Conservation (phyloP, 2,329 filamentous ascomycete species). For the Ramularia collo-cygni region DNA sequence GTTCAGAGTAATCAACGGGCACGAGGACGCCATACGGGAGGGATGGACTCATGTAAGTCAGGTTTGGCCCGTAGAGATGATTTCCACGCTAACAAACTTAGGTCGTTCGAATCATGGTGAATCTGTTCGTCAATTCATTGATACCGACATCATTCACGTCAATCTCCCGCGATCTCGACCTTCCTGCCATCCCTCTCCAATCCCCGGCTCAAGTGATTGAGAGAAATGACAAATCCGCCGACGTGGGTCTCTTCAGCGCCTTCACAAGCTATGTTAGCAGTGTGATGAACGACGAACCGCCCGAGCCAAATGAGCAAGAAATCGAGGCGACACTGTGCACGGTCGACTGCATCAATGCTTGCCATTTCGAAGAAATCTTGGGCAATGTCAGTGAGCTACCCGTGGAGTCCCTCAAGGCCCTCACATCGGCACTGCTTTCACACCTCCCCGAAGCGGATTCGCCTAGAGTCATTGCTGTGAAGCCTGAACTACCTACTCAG, state of each 20-base stretch:
- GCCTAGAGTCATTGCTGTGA: constrained; percentile 78
- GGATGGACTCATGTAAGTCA: constrained; percentile 70
- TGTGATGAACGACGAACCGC: constrained; percentile 94
- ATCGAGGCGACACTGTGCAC: constrained; percentile 91
- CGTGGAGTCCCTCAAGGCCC: constrained; percentile 48
- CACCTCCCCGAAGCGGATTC: constrained; percentile 77
- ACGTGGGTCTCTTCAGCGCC: constrained; percentile 84
- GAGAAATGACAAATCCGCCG: constrained; percentile 66
- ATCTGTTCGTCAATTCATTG: constrained; percentile 91
- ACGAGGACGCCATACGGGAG: constrained; percentile 66
- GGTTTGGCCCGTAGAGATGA: background rate
- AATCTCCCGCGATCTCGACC: constrained; percentile 58
- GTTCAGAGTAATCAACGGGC: constrained; percentile 83
- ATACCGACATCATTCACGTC: constrained; percentile 70
- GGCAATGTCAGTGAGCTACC: constrained; percentile 70
- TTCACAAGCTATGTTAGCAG: constrained; percentile 98
- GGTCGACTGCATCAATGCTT: constrained; percentile 88
- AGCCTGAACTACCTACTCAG: constrained; percentile 68
- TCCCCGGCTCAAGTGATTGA: constrained; percentile 90
- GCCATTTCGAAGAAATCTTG: constrained; percentile 75
- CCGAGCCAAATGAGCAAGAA: constrained; percentile 94
- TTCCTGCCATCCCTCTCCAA: constrained; percentile 81
- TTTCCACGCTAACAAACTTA: constrained; percentile 41
- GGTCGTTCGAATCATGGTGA: constrained; percentile 86
- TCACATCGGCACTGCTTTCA: constrained; percentile 68